A percentile compares a stretch with the other conserved stretches of the same genome.
These are phyloP conservation scores for Aureobasidium sp. DNA, from an alignment of 2,329 filamentous ascomycete genomes.

Conservation along the genomic window DNA sequence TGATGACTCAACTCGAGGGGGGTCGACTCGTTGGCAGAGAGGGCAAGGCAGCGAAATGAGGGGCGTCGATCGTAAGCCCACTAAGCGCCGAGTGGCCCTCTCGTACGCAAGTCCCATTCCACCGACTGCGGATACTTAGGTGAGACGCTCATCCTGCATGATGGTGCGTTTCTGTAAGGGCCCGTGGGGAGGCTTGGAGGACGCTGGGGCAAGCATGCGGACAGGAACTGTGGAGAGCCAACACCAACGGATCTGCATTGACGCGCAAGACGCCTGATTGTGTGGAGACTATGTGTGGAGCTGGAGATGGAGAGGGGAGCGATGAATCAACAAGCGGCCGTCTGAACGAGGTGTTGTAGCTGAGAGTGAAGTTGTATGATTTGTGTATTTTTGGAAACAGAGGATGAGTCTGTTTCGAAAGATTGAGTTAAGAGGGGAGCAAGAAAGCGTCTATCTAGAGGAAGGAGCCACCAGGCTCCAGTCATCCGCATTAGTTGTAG, in stretches of 20 bases:
- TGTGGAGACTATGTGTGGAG: conserved; percentile 3
- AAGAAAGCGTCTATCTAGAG: conserved; percentile 13
- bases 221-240: conserved; percentile 7
- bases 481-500: conserved; percentile 8
- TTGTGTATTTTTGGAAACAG: not conserved
- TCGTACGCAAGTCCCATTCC: conserved; percentile 2
- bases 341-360: not conserved
- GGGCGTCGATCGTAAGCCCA: conserved; percentile 5
- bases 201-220: conserved; percentile 7
- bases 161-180: not conserved
- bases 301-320: not conserved
- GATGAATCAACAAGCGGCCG: not conserved
- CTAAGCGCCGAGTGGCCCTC: not conserved
- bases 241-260: not conserved
- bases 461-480: not conserved
- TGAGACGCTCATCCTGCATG: not conserved
- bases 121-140: not conserved
- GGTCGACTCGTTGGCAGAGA: not conserved
- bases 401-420: conserved; percentile 6
- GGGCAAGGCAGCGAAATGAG: not conserved
- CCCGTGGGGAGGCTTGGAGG: conserved; percentile 1
- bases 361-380: not conserved
- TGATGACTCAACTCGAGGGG: not conserved
- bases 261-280: not conserved
- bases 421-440: not conserved